Conservation (phyloP, 2,329 filamentous ascomycete genomes). For the Penicillium sp. region DNA sequence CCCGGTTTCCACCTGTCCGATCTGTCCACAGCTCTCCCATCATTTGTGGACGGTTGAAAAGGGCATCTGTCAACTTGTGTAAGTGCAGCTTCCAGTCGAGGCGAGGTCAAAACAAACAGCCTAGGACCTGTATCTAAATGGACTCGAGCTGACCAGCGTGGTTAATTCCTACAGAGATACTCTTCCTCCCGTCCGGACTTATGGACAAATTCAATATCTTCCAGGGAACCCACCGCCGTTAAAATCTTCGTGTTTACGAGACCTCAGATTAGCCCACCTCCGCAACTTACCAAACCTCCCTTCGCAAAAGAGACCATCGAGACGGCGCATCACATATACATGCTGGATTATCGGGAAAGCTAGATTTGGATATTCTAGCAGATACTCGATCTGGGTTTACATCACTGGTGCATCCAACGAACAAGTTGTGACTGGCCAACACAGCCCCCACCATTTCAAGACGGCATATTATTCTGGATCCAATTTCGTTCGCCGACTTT, state of each 20-base stretch:
- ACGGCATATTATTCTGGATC: neutral
- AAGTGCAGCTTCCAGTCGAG: neutral
- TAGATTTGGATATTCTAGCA: neutral
- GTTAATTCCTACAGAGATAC: neutral
- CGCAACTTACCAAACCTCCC: neutral
- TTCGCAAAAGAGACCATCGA: neutral
- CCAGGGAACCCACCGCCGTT: too few species aligned
- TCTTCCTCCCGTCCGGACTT: neutral
- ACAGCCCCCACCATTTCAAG: neutral
- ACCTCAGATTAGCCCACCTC: neutral
- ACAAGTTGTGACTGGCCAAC: neutral
- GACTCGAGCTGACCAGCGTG: neutral
- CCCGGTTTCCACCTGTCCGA: neutral
- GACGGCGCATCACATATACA: neutral
- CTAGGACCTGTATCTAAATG: neutral
- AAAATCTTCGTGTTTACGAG: neutral
- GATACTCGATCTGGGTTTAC: neutral
- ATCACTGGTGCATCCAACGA: neutral
- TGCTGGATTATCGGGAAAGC: neutral
- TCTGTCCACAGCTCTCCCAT: neutral
- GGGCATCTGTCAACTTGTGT: neutral
- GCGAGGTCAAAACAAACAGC: neutral
- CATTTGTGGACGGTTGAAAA: neutral
- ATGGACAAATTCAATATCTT: neutral
- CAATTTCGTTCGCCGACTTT: neutral